Percentiles rank a stretch among this genome's conserved stretches.
Evolutionary conservation across 352 stramenopile species (phyloP).

Genomic region (Phytophthora capsici): DNA sequence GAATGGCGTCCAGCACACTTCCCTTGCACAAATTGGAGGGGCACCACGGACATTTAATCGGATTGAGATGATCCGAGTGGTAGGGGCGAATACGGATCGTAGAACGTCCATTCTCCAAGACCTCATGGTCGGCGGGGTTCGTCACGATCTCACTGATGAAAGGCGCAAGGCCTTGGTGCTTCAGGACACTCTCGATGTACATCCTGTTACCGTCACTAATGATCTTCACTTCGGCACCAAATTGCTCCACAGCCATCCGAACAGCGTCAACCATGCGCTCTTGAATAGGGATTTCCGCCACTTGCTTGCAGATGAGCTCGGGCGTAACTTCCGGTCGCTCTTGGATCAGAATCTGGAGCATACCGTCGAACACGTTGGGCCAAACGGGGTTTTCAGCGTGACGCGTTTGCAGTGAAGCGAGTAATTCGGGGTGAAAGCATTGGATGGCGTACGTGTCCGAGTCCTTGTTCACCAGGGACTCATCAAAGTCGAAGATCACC

Average conservation of each 20-base stretch:
- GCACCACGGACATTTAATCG: conserved; percentile 59
- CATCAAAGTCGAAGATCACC: conserved; percentile 65
- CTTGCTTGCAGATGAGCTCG: conserved; percentile 41
- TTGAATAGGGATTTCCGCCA: conserved; percentile 63
- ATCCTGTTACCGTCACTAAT: conserved; percentile 82
- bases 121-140: conserved; percentile 50
- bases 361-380: conserved; percentile 67
- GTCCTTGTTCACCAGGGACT: conserved; percentile 62
- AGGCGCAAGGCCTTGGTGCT: conserved; percentile 34
- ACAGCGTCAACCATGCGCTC: conserved; percentile 70
- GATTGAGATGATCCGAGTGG: conserved; percentile 45
- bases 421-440: conserved; percentile 58
- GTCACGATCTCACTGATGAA: conserved; percentile 55
- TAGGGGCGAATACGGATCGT: conserved; percentile 59
- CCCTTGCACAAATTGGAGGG: conserved; percentile 86
- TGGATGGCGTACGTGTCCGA: conserved; percentile 73
- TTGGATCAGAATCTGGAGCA: conserved; percentile 43
- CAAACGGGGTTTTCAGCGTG: conserved; percentile 40
- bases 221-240: conserved; percentile 57
- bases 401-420: conserved; percentile 32
- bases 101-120: conserved; percentile 9
- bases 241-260: conserved; percentile 45
- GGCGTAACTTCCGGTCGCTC: conserved; percentile 49
- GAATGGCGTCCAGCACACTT: conserved; percentile 61
- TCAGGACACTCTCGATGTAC: conserved; percentile 77